Percentiles rank a stretch among this genome's conserved stretches.
Conservation (phyloP, 176 grass and related monocot species). For the Otatea glauca region DNA sequence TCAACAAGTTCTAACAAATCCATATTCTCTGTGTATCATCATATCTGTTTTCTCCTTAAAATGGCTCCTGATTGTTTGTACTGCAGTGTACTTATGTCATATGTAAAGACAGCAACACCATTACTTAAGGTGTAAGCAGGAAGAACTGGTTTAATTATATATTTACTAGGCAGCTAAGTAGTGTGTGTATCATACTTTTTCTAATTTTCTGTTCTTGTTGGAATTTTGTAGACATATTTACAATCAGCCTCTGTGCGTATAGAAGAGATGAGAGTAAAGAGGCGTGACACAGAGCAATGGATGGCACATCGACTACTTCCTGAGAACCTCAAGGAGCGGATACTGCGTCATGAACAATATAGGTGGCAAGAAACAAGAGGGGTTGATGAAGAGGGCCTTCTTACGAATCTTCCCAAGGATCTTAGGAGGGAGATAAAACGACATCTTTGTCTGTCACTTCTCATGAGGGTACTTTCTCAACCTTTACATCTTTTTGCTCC, state of each 20-base stretch:
- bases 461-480: slow-evolving; percentile 71
- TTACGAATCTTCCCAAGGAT: slow-evolving; percentile 91
- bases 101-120: slow-evolving; percentile 4
- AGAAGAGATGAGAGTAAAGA: slow-evolving; percentile 95
- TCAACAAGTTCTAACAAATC: slow-evolving; percentile 1
- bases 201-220: slow-evolving; percentile 32
- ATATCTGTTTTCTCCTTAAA: slow-evolving; percentile 2
- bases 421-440: slow-evolving; percentile 87
- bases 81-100: slow-evolving; percentile 2
- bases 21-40: slow-evolving; percentile 1
- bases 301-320: slow-evolving; percentile 85
- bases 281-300: slow-evolving; percentile 86
- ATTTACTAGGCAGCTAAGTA: slow-evolving; percentile 28
- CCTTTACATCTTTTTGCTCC: slow-evolving; percentile 4
- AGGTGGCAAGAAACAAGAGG: slow-evolving; percentile 99
- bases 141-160: slow-evolving; percentile 23
- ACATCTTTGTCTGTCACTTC: slow-evolving; percentile 87
- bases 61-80: slow-evolving; percentile 2
- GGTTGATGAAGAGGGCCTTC: slow-evolving; percentile 85
- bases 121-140: slow-evolving; percentile 26
- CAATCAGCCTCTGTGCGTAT: slow-evolving; percentile 80
- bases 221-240: slow-evolving; percentile 71
- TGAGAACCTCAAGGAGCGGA: slow-evolving; percentile 83
- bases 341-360: slow-evolving; percentile 84
- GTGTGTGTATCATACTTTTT: not conserved